Evolutionary conservation across 257 asterid genomes (phyloP).

Genomic region (Striga asiatica): DNA sequence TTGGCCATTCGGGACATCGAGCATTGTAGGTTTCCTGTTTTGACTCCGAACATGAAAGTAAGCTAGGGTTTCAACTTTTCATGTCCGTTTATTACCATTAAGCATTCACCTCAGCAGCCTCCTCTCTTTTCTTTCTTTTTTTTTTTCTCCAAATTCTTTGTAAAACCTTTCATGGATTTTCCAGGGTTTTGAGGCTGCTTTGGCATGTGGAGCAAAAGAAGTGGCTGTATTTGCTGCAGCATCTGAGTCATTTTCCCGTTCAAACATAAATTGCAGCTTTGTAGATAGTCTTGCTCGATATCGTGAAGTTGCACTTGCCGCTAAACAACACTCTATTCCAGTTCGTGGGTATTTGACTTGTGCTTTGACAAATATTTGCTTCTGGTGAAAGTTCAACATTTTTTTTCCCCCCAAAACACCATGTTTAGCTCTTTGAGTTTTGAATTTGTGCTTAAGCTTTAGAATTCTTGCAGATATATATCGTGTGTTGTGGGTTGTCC

Average conservation of each 20-base stretch:
- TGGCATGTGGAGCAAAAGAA: slow-evolving; percentile 81
- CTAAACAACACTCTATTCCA: slow-evolving; percentile 50
- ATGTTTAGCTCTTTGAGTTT: too few relatives aligned
- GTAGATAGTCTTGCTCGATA: slow-evolving; percentile 71
- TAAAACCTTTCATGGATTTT: slow-evolving; percentile 9
- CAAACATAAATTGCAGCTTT: slow-evolving; percentile 78
- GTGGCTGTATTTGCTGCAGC: slow-evolving; percentile 95
- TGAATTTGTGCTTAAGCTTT: not conserved
- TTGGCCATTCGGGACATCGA: slow-evolving; percentile 50
- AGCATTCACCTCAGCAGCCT: not conserved
- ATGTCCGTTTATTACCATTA: not conserved
- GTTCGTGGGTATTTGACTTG: slow-evolving; percentile 69
- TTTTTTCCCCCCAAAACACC: too few relatives aligned
- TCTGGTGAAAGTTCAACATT: not conserved
- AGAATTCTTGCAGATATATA: slow-evolving; percentile 44
- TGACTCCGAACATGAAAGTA: slow-evolving; percentile 84
- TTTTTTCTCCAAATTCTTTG: too few relatives aligned
- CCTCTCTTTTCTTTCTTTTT: too few relatives aligned
- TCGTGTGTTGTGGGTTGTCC: slow-evolving; percentile 98
- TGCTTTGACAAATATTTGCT: slow-evolving; percentile 1
- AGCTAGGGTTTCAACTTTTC: slow-evolving; percentile 12
- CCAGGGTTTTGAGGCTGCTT: slow-evolving; percentile 84
- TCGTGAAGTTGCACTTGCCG: slow-evolving; percentile 69
- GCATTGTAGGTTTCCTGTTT: slow-evolving; percentile 62
- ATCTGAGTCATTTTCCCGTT: slow-evolving; percentile 75